Evolutionary conservation across 208 protist genomes (phyloP), one percentile per base, ranked within the genome.

Genomic region (Trypanosoma avium): DNA sequence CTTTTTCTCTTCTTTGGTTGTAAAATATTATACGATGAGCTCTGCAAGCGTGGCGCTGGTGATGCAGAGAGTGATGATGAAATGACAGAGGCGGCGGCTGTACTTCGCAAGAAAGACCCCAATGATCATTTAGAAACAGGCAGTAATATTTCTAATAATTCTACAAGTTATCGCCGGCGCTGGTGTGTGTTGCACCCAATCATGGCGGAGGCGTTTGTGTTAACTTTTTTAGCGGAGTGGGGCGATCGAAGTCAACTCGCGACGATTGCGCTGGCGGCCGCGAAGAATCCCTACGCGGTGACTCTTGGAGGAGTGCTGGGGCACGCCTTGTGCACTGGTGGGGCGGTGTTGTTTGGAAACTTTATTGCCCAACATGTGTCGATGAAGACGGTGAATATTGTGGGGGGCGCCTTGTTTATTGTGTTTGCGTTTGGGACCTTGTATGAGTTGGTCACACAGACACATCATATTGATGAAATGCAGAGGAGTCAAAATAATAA

Each of bases 181-280:
- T 76, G 74, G 19, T 65, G 55, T 17, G 43, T 84, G 40, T 61
- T 94, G 32, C 80, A 77, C 49, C 84, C 90, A 0, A 83, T 97
- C 1, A 66, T 98, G 36, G 70, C 96, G 21, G 90, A 98, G 70
- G 84, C 92, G 19, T 98, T 98, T 71, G 92, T 84, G 12, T 79
- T 98, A 21, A 98, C 95, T n/a, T 98, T 98, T 74, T 70, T 98
- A 0, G 97, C 97, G 19, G 97, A 98, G 82, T 98, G 96, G 95
- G 97, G 97, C n/a, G 97, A 98, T 66, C 90, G 97, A 8, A 98
- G 94, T 29, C 97, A 98, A 80, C 88, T 98, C 32, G 90, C 97
- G 4, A 98, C 97, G 24, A 97, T 98, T 55, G 89, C 93, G 9
- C 77, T 98, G 27, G 94, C 87, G 0, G 88, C 93, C 0, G 76